Evolutionary conservation across 2,329 filamentous ascomycete species (phyloP).

Genomic region (Dryadomyces quercus-mongolicae): DNA sequence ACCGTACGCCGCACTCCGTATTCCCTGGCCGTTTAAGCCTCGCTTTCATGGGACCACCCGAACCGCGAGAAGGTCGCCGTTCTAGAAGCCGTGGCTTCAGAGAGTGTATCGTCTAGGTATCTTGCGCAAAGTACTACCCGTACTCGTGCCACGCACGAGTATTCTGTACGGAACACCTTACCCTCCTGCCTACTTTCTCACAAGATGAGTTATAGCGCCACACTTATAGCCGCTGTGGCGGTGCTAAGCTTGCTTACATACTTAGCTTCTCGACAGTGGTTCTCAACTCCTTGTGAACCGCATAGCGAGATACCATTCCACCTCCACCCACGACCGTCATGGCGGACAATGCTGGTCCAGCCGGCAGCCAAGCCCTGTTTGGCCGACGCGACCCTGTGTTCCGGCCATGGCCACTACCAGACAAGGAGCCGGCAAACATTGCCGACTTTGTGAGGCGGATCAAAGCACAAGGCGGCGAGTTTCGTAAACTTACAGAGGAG

Average conservation of each 20-base stretch:
- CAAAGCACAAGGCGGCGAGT: constrained; percentile 66
- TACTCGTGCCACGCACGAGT: not conserved
- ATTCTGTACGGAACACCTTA: too few relatives aligned
- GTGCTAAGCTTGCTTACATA: not conserved
- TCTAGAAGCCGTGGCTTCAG: too few relatives aligned
- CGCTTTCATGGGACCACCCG: too few relatives aligned
- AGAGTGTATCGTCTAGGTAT: too few relatives aligned
- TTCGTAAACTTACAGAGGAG: constrained; percentile 67
- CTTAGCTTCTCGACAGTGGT: too few relatives aligned
- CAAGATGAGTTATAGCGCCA: not conserved
- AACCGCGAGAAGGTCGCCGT: too few relatives aligned
- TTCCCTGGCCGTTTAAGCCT: too few relatives aligned
- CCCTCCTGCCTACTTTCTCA: not conserved
- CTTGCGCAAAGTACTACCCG: too few relatives aligned
- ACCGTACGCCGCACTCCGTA: too few relatives aligned
- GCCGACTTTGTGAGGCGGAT: constrained; percentile 68
- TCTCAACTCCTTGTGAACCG: not conserved
- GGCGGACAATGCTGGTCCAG: constrained; percentile 3
- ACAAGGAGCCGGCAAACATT: constrained; percentile 49
- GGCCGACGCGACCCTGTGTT: constrained; percentile 21
- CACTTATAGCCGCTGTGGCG: not conserved
- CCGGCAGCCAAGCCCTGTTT: constrained; percentile 6
- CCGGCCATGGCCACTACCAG: constrained; percentile 48
- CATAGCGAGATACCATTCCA: not conserved
- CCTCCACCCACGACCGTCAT: not conserved